Conservation (phyloP, 805 yeast genomes). For the Candida sithepensis region DNA sequence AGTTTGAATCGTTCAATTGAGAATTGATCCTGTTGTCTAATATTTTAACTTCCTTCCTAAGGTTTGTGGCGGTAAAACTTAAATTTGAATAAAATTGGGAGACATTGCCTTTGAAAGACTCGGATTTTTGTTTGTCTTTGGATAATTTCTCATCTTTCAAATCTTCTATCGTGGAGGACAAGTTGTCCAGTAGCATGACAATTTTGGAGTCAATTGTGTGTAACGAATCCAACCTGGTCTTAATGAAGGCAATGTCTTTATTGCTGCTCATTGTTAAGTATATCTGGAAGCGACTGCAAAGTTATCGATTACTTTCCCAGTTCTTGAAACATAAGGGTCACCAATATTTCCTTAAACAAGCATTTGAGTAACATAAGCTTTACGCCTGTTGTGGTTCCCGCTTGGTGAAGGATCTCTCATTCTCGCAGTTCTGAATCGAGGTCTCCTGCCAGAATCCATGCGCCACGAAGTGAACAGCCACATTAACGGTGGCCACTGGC, state of each 20-base stretch:
- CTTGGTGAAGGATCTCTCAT: no score
- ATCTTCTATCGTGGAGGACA: slow-evolving; percentile 45
- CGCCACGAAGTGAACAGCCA: no score
- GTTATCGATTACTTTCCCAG: no score
- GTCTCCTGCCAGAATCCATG: no score
- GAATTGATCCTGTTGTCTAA: slow-evolving; percentile 59
- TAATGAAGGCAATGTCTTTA: slow-evolving; percentile 33
- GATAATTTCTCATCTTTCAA: slow-evolving; percentile 32
- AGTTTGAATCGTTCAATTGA: slow-evolving; percentile 27
- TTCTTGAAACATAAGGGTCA: no score
- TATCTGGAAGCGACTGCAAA: no score
- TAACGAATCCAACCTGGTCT: slow-evolving; percentile 49
- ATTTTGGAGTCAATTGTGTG: slow-evolving; percentile 48
- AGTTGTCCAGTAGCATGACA: slow-evolving; percentile 46
- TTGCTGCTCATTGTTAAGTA: slow-evolving; percentile 6
- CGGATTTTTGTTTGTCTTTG: slow-evolving; percentile 24
- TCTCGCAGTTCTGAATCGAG: no score
- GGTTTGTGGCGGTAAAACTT: slow-evolving; percentile 52
- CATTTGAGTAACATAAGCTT: no score
- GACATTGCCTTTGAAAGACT: slow-evolving; percentile 41
- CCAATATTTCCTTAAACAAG: no score
- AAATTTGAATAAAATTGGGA: slow-evolving; percentile 49
- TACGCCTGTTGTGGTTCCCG: no score
- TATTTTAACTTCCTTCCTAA: slow-evolving; percentile 63
- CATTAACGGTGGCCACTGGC: no score